Evolutionary conservation across 2,329 filamentous ascomycete genomes (phyloP).

Genomic region (Reticulascus tulasneorum): DNA sequence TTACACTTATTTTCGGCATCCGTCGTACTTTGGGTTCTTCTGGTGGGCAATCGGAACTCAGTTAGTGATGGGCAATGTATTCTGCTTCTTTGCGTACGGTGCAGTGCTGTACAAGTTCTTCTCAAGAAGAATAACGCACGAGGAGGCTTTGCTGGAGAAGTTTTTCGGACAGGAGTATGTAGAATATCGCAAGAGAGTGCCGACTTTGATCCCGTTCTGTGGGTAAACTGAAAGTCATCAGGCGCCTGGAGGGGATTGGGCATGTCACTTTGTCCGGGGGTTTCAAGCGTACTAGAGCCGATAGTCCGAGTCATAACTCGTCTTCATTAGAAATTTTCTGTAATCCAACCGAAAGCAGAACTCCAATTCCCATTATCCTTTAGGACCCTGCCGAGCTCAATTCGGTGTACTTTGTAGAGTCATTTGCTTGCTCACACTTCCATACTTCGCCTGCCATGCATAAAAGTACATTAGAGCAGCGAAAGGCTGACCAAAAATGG

Average conservation of each 20-base stretch:
- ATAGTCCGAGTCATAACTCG: no score
- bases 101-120: conserved; percentile 86
- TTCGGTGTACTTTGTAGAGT: no score
- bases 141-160: conserved; percentile 71
- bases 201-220: conserved; percentile 73
- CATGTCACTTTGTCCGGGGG: no score
- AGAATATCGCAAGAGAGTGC: conserved; percentile 65
- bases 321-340: no score
- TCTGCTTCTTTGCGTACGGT: conserved; percentile 73
- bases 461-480: conserved; percentile 95
- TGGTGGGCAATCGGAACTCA: conserved; percentile 98
- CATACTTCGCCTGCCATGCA: conserved; percentile 97
- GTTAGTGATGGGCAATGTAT: conserved; percentile 76
- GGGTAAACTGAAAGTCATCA: not conserved
- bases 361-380: no score
- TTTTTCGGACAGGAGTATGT: conserved; percentile 87
- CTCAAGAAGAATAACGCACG: conserved; percentile 63
- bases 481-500: conserved; percentile 89
- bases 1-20: conserved; percentile 75
- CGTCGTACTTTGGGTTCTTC: conserved; percentile 96
- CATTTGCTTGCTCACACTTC: conserved; percentile 61
- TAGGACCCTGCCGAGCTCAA: conserved; percentile 3
- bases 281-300: no score
- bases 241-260: no score
- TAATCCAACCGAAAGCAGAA: no score